These are phyloP conservation scores for Yamadazyma blattariae DNA, from an alignment of 1,139 yeast species.

Conservation along the genomic window DNA sequence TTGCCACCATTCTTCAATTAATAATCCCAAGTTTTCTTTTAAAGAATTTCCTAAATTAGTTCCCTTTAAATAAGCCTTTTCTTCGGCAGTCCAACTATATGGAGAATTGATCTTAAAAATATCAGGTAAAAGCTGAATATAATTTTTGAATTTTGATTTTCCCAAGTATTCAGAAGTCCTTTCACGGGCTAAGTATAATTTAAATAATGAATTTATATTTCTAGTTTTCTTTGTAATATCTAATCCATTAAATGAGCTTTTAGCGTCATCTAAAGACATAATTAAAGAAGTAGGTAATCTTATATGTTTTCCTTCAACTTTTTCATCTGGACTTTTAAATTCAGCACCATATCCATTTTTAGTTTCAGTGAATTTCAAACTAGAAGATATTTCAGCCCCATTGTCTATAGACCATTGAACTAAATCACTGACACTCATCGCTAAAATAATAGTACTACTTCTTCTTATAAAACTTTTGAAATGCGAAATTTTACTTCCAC, in stretches of 20 bases:
- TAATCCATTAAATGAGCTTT: conserved; percentile 27
- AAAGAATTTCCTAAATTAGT: conserved; percentile 50
- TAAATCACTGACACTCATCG: conserved; percentile 15
- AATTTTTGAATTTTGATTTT: conserved; percentile 40
- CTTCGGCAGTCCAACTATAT: conserved; percentile 56
- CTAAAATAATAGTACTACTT: too few relatives aligned
- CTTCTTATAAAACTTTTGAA: background rate
- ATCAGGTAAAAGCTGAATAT: conserved; percentile 58
- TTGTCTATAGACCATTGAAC: conserved; percentile 50
- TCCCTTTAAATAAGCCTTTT: conserved; percentile 53
- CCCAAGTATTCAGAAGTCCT: conserved; percentile 15
- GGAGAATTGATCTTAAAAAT: conserved; percentile 53
- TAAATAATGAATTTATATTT: conserved; percentile 43
- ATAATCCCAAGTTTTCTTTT: conserved; percentile 26
- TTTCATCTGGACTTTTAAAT: conserved; percentile 12
- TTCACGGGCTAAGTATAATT: conserved; percentile 45
- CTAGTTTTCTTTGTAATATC: conserved; percentile 17
- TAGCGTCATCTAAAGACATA: conserved; percentile 44
- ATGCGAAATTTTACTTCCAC: background rate
- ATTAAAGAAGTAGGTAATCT: conserved; percentile 37
- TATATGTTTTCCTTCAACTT: conserved; percentile 18
- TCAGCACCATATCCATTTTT: conserved; percentile 38
- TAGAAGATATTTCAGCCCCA: conserved; percentile 41
- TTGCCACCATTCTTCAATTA: conserved; percentile 55
- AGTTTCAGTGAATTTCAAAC: conserved; percentile 21